phyloP scores from a whole-genome alignment of 2,329 filamentous ascomycete species.

The Botrytis hyacinthi region DNA sequence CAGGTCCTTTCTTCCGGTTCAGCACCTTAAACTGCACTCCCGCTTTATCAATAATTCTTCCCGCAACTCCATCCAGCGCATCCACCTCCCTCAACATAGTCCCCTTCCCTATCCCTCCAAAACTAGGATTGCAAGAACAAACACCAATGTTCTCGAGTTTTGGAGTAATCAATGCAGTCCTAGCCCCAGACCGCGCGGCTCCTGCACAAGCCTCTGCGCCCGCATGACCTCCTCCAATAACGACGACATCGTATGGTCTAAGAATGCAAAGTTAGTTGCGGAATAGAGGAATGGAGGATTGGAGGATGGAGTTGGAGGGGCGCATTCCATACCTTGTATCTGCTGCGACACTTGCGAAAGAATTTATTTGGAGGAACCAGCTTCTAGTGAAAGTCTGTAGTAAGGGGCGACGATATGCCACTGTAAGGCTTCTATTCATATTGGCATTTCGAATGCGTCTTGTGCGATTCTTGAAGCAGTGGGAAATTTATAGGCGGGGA shows the following conservation, averaged over 20 bases:
- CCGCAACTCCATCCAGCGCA: slow-evolving; percentile 86
- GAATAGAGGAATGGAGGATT: background rate
- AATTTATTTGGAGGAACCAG: slow-evolving; percentile 17
- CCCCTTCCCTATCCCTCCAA: slow-evolving; percentile 97
- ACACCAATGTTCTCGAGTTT: slow-evolving; percentile 85
- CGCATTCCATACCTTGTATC: slow-evolving; percentile 16
- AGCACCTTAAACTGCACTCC: slow-evolving; percentile 91
- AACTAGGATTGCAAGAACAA: slow-evolving; percentile 95
- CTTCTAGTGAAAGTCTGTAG: background rate
- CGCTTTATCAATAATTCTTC: slow-evolving; percentile 86
- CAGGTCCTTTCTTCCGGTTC: slow-evolving; percentile 86
- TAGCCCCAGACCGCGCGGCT: slow-evolving; percentile 82
- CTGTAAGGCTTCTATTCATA: slow-evolving; percentile 30
- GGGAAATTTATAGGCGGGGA: background rate
- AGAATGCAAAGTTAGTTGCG: background rate
- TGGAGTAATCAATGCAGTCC: slow-evolving; percentile 86
- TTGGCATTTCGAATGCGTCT: slow-evolving; percentile 29
- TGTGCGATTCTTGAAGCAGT: background rate
- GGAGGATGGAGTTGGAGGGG: background rate
- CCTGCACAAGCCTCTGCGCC: slow-evolving; percentile 92
- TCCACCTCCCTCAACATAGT: slow-evolving; percentile 95
- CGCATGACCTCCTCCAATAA: slow-evolving; percentile 94
- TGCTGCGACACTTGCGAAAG: slow-evolving; percentile 18
- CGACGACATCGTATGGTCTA: slow-evolving; percentile 76
- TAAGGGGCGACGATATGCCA: slow-evolving; percentile 22